phyloP scores from a whole-genome alignment of 345 rosid species.

The Chamaenerion angustifolium region DNA sequence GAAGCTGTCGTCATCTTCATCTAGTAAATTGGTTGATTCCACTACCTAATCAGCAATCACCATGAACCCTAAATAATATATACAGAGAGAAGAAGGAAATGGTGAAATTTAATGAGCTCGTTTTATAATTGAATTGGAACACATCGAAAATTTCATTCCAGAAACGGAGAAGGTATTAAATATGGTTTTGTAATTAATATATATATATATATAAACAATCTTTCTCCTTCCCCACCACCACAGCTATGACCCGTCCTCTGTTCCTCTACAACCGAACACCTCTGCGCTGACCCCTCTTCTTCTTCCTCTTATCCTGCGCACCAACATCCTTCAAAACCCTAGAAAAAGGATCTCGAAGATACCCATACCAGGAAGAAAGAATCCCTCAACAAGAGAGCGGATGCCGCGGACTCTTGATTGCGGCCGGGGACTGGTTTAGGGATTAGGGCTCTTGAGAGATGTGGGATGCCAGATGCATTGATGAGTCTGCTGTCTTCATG shows the following conservation, averaged over 20 bases:
- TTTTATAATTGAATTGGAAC: too few relatives aligned
- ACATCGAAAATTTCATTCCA: too few relatives aligned
- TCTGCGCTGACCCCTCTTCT: slow-evolving; percentile 13
- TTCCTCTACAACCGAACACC: slow-evolving; percentile 63
- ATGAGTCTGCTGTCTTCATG: slow-evolving; percentile 82
- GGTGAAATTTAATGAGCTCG: too few relatives aligned
- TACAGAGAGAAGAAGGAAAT: too few relatives aligned
- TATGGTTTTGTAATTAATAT: too few relatives aligned
- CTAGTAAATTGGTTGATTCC: too few relatives aligned
- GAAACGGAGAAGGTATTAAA: too few relatives aligned
- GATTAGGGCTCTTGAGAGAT: slow-evolving; percentile 43
- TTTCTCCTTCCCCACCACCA: background rate
- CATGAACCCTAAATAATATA: too few relatives aligned
- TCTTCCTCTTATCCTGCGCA: slow-evolving; percentile 11
- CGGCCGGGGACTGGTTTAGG: slow-evolving; percentile 9
- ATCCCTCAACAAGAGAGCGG: slow-evolving; percentile 5
- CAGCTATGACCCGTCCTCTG: slow-evolving; percentile 22
- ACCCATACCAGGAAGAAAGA: slow-evolving; percentile 9
- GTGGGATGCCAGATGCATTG: slow-evolving; percentile 82
- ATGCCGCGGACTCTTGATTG: background rate
- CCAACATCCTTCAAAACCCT: slow-evolving; percentile 11
- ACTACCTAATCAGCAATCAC: too few relatives aligned
- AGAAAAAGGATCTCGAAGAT: slow-evolving; percentile 6
- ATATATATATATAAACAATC: background rate
- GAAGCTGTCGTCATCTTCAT: too few relatives aligned